These are phyloP conservation scores for Carpinus fangiana DNA, from an alignment of 306 rosid species.

Conservation along the genomic window DNA sequence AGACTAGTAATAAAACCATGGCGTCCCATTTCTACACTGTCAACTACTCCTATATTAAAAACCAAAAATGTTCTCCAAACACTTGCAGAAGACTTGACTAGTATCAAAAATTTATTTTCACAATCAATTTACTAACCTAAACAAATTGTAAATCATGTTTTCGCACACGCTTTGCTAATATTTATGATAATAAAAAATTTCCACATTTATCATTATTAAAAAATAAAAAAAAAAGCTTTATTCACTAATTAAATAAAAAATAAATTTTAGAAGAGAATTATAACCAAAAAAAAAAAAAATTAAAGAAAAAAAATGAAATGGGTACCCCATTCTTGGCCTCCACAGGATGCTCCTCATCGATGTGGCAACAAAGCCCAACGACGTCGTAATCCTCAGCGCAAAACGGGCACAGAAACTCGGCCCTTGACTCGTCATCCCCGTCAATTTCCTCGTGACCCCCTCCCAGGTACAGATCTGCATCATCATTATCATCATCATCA, in stretches of 20 bases:
- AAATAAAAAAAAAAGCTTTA: not conserved
- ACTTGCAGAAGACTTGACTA: not conserved
- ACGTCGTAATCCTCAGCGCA: slow-evolving; percentile 77
- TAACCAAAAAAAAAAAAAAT: not conserved
- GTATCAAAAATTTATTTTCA: not conserved
- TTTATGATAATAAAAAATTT: not conserved
- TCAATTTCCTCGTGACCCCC: slow-evolving; percentile 50
- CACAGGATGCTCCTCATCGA: slow-evolving; percentile 74
- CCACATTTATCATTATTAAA: too few species aligned
- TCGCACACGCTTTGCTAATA: not conserved
- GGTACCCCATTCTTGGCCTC: slow-evolving; percentile 74
- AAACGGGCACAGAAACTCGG: slow-evolving; percentile 75
- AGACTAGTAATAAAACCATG: not conserved
- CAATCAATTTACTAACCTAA: not conserved
- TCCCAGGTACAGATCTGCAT: slow-evolving; percentile 57
- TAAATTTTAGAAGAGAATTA: too few species aligned
- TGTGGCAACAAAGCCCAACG: slow-evolving; percentile 84
- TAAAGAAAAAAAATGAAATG: not conserved
- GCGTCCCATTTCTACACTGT: not conserved
- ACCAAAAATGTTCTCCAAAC: not conserved
- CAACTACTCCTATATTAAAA: not conserved
- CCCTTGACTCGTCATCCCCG: slow-evolving; percentile 55
- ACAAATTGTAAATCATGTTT: not conserved
- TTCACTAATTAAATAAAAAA: not conserved
- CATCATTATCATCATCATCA: not conserved